Evolutionary conservation across 345 rosid species (phyloP).

Genomic region (Syzygium jambos): DNA sequence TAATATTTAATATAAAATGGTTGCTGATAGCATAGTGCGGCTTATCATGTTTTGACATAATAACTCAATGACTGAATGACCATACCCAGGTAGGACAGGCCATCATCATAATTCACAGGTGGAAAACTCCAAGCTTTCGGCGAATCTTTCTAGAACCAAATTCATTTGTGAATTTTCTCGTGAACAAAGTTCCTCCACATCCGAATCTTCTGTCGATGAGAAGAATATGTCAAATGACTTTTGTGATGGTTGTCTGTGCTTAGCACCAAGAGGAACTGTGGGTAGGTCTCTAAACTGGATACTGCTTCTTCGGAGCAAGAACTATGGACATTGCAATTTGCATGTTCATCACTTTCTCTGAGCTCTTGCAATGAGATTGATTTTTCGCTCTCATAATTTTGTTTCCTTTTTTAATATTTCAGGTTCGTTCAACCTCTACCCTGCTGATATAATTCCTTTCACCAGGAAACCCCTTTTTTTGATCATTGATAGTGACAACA

Average conservation of each 20-base stretch:
- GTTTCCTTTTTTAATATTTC: neutral
- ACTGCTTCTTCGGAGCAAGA: neutral
- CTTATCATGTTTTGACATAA: neutral
- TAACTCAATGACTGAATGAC: slow-evolving; percentile 1
- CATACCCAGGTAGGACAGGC: slow-evolving; percentile 51
- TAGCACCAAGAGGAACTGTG: slow-evolving; percentile 67
- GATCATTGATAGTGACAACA: slow-evolving; percentile 89
- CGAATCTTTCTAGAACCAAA: slow-evolving; percentile 54
- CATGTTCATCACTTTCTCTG: neutral
- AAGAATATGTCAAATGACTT: slow-evolving; percentile 26
- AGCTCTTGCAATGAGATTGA: neutral
- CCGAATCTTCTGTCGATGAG: slow-evolving; percentile 53
- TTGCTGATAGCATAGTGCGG: neutral
- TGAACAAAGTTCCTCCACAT: slow-evolving; percentile 35
- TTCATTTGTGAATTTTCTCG: slow-evolving; percentile 32
- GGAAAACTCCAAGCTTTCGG: slow-evolving; percentile 49
- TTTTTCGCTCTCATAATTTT: neutral
- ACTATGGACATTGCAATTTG: neutral
- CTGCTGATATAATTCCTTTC: slow-evolving; percentile 92
- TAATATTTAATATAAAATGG: slow-evolving; percentile 19
- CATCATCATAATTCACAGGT: slow-evolving; percentile 20
- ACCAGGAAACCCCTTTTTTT: slow-evolving; percentile 90
- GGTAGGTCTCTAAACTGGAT: slow-evolving; percentile 38
- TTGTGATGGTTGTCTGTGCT: slow-evolving; percentile 45
- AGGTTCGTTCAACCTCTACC: slow-evolving; percentile 76